Conservation (phyloP, 192 early-diverging fungal genomes). For the Podila clonocystis region DNA sequence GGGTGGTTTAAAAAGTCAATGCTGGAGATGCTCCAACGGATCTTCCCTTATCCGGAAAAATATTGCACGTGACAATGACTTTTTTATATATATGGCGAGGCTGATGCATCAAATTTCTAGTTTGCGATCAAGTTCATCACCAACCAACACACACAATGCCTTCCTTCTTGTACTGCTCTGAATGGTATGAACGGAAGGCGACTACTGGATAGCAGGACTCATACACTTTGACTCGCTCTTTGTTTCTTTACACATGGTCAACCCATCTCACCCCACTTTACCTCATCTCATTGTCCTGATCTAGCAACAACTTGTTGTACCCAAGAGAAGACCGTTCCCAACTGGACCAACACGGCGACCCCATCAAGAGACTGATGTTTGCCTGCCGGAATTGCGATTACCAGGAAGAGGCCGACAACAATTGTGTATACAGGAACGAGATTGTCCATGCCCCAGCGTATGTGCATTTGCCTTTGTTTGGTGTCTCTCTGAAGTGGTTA, state of each 20-base stretch:
- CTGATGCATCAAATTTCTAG: neutral
- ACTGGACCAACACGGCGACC: slow-evolving; percentile 30
- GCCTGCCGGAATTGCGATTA: slow-evolving; percentile 84
- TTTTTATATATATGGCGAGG: neutral
- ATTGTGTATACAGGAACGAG: slow-evolving; percentile 81
- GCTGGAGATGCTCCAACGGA: no score
- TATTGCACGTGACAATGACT: no score
- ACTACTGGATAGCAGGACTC: neutral
- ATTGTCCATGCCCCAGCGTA: slow-evolving; percentile 68
- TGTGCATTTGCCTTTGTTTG: neutral
- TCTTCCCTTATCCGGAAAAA: no score
- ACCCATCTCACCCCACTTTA: slow-evolving; percentile 3
- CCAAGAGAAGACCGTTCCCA: slow-evolving; percentile 72
- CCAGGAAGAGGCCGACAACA: slow-evolving; percentile 74
- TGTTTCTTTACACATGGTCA: neutral
- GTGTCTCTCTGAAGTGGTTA: neutral
- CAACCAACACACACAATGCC: slow-evolving; percentile 47
- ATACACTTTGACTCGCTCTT: neutral
- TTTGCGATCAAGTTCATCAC: neutral
- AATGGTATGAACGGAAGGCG: slow-evolving; percentile 54
- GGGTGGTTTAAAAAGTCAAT: no score
- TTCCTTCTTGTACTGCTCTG: slow-evolving; percentile 61
- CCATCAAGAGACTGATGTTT: slow-evolving; percentile 60
- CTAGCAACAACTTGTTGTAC: slow-evolving; percentile 84
- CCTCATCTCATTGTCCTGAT: neutral